Conservation (phyloP, 371 early-diverging fungal species). For the Rhizopus arrhizus region DNA sequence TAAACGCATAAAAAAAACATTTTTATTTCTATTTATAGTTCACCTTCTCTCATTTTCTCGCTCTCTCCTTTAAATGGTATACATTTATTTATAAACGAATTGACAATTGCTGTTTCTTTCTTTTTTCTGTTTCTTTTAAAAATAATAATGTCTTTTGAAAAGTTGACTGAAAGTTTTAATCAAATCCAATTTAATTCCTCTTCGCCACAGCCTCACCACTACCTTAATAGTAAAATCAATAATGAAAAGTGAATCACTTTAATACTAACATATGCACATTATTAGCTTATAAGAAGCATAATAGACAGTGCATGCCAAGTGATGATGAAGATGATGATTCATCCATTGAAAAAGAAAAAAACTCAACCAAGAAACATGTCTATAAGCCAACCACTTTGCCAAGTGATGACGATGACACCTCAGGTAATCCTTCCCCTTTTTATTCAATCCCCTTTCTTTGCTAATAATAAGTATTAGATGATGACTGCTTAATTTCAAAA, state of each 20-base stretch:
- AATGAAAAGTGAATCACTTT: too few relatives aligned
- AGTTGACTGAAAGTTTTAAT: conserved; percentile 29
- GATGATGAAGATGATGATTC: conserved; percentile 42
- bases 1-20: too few relatives aligned
- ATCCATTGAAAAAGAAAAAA: conserved; percentile 3
- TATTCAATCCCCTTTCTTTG: neutral
- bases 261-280: too few relatives aligned
- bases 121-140: conserved; percentile 9
- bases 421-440: neutral
- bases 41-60: too few relatives aligned
- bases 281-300: neutral
- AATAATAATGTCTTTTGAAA: conserved; percentile 31
- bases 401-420: neutral
- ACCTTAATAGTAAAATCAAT: conserved; percentile 4
- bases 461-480: neutral
- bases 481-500: neutral
- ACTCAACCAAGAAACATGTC: neutral
- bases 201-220: neutral
- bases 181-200: conserved; percentile 32
- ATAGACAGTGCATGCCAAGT: conserved; percentile 27
- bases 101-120: conserved; percentile 14
- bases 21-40: neutral
- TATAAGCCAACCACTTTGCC: neutral
- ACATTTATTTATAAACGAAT: neutral
- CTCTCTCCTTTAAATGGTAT: neutral